phyloP scores from a whole-genome alignment of 2,329 filamentous ascomycete genomes.

The Xylaria sp. region DNA sequence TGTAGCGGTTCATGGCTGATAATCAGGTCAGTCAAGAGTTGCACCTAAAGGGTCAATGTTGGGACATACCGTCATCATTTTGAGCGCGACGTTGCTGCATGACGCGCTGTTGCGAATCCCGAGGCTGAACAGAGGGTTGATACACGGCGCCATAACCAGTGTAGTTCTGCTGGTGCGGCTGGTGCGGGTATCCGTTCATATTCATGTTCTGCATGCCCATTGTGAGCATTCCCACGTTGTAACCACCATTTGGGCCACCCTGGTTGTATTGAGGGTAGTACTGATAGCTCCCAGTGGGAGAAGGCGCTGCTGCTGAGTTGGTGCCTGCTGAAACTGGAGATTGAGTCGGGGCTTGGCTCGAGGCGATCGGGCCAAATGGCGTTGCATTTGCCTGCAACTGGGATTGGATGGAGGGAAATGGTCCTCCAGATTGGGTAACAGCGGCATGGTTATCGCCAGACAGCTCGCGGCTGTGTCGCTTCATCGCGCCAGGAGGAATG shows the following conservation, averaged over 20 bases:
- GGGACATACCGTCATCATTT: slow-evolving; percentile 68
- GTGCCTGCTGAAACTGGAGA: slow-evolving; percentile 33
- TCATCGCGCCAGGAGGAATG: slow-evolving; percentile 70
- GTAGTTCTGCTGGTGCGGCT: slow-evolving; percentile 63
- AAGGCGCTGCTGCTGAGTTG: slow-evolving; percentile 19
- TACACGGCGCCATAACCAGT: slow-evolving; percentile 61
- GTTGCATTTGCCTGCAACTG: slow-evolving; percentile 80
- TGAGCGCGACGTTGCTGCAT: slow-evolving; percentile 77
- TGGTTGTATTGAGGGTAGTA: slow-evolving; percentile 40
- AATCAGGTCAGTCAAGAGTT: slow-evolving; percentile 6
- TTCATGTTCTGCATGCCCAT: slow-evolving; percentile 68
- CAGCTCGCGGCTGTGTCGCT: slow-evolving; percentile 76
- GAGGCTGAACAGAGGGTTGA: slow-evolving; percentile 54
- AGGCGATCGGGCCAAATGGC: slow-evolving; percentile 73
- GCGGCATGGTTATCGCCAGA: slow-evolving; percentile 55
- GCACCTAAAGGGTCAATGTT: neutral
- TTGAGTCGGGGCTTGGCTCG: slow-evolving; percentile 41
- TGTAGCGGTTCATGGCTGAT: slow-evolving; percentile 76
- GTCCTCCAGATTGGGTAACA: slow-evolving; percentile 47
- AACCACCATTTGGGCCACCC: slow-evolving; percentile 34
- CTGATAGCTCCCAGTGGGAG: slow-evolving; percentile 25
- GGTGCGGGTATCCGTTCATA: slow-evolving; percentile 60
- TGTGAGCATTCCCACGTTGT: slow-evolving; percentile 64
- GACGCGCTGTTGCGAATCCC: slow-evolving; percentile 77
- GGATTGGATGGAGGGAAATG: slow-evolving; percentile 68